phyloP scores from a whole-genome alignment of 257 asterid genomes.

The Orobanche coerulescens region DNA sequence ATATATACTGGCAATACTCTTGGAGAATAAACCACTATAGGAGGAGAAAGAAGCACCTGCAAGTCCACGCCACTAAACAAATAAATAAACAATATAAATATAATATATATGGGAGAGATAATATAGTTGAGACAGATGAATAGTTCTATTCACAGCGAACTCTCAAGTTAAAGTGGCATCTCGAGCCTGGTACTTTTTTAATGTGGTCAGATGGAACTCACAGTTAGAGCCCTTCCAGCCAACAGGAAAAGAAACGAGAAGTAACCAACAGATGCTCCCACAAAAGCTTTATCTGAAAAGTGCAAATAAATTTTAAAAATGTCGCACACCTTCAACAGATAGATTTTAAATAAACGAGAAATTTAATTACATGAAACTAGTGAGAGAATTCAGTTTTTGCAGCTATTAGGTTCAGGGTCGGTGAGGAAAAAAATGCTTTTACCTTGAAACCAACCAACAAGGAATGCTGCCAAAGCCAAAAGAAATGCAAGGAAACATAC shows the following conservation, averaged over 20 bases:
- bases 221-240: constrained; percentile 97
- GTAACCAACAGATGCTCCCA: constrained; percentile 99
- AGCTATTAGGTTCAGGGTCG: constrained; percentile 5
- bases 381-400: constrained; percentile 4
- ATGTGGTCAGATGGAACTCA: constrained; percentile 45
- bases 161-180: constrained; percentile 7
- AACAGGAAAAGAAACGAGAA: constrained; percentile 91
- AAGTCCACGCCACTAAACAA: constrained; percentile 13
- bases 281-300: constrained; percentile 73
- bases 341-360: background rate
- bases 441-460: constrained; percentile 90
- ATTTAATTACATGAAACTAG: background rate
- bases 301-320: constrained; percentile 13
- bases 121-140: constrained; percentile 12
- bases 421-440: constrained; percentile 15
- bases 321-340: constrained; percentile 12
- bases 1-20: constrained; percentile 96
- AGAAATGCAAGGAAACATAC: constrained; percentile 95
- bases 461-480: constrained; percentile 91
- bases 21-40: constrained; percentile 95
- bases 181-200: background rate
- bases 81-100: too few relatives aligned
- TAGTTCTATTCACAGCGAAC: background rate
- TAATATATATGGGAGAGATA: background rate
- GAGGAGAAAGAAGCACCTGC: constrained; percentile 99